These are phyloP conservation scores for Amylostereum areolatum DNA, from an alignment of 1,284 basidiomycete genomes.

Conservation along the genomic window DNA sequence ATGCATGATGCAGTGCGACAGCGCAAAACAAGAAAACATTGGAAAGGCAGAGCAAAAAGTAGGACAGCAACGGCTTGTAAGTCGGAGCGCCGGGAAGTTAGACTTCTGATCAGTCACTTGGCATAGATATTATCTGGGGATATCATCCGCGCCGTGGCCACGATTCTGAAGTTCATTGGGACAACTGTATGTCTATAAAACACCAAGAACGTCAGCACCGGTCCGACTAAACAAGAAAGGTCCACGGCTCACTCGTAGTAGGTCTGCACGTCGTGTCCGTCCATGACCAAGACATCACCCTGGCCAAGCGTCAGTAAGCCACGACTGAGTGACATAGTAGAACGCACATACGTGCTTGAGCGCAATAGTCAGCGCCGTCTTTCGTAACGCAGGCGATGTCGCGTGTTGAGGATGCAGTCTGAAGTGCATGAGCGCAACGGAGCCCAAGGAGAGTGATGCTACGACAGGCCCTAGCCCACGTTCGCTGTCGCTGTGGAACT, in stretches of 20 bases:
- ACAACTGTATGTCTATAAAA: conserved; percentile 39
- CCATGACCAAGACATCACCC: conserved; percentile 76
- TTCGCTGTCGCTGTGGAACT: conserved; percentile 78
- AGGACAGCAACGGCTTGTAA: too few relatives aligned
- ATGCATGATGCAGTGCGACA: too few relatives aligned
- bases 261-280: conserved; percentile 58
- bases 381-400: conserved; percentile 25
- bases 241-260: conserved; percentile 55
- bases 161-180: conserved; percentile 46
- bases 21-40: too few relatives aligned
- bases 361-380: conserved; percentile 44
- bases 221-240: not conserved
- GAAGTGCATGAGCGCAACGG: conserved; percentile 72
- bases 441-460: conserved; percentile 67
- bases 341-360: conserved; percentile 58
- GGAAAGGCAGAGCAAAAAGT: too few relatives aligned
- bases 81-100: too few relatives aligned
- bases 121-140: conserved; percentile 19
- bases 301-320: conserved; percentile 20
- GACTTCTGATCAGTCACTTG: too few relatives aligned
- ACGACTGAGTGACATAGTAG: not conserved
- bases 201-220: not conserved
- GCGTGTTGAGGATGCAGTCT: conserved; percentile 34
- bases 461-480: conserved; percentile 63
- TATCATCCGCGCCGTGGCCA: conserved; percentile 48